Conservation (phyloP, 2,329 filamentous ascomycete genomes). For the Camillea tinctor region DNA sequence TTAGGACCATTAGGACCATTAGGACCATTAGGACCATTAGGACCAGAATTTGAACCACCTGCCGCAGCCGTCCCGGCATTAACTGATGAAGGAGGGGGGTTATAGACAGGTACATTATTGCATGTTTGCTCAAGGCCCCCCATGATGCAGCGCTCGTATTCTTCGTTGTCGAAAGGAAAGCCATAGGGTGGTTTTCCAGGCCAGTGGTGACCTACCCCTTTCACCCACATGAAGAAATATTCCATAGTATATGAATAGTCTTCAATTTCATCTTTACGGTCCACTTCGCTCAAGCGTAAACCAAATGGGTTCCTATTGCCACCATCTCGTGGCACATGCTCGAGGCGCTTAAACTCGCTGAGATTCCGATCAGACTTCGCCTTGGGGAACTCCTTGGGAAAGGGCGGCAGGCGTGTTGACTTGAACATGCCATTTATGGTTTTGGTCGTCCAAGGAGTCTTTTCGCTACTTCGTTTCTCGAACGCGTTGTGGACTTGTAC, state of each 20-base stretch:
- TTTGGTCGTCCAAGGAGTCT: slow-evolving; percentile 23
- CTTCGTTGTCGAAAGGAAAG: slow-evolving; percentile 17
- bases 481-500: slow-evolving; percentile 20
- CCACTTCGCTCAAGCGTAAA: background rate
- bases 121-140: slow-evolving; percentile 22
- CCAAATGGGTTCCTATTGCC: slow-evolving; percentile 16
- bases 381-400: slow-evolving; percentile 18
- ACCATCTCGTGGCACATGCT: slow-evolving; percentile 1
- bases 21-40: background rate
- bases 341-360: slow-evolving; percentile 18
- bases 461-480: slow-evolving; percentile 13
- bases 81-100: background rate
- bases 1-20: background rate
- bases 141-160: slow-evolving; percentile 36
- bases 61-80: background rate
- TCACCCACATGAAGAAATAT: too few relatives aligned
- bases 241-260: too few relatives aligned
- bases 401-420: slow-evolving; percentile 25
- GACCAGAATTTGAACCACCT: background rate
- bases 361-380: slow-evolving; percentile 16
- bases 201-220: too few relatives aligned
- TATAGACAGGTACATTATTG: background rate
- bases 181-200: too few relatives aligned
- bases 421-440: slow-evolving; percentile 13
- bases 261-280: background rate